A percentile compares a stretch with the other conserved stretches of the same genome.
Conservation (phyloP, 2,329 filamentous ascomycete genomes). For the Trichoderma cornu-damae region DNA sequence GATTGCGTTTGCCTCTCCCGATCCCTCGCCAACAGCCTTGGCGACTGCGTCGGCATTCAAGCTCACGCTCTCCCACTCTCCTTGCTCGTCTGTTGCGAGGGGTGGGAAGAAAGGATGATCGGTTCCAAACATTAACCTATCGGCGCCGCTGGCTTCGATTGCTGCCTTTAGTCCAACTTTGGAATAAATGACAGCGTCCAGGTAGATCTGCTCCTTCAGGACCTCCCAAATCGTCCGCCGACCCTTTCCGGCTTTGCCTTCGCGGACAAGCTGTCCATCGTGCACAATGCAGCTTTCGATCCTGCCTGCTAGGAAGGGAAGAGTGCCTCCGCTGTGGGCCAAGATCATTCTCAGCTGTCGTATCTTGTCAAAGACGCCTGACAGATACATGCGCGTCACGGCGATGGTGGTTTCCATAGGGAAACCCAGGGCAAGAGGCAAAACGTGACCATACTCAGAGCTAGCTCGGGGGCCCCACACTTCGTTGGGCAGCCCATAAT, state of each 20-base stretch:
- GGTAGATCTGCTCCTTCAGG: slow-evolving; percentile 68
- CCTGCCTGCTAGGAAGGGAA: slow-evolving; percentile 82
- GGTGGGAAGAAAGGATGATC: slow-evolving; percentile 86
- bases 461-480: slow-evolving; percentile 70
- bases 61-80: slow-evolving; percentile 65
- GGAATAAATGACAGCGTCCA: slow-evolving; percentile 83
- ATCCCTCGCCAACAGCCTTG: slow-evolving; percentile 44
- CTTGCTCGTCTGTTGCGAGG: slow-evolving; percentile 54
- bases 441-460: slow-evolving; percentile 75
- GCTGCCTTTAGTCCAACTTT: slow-evolving; percentile 68
- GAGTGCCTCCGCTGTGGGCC: slow-evolving; percentile 81
- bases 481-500: slow-evolving; percentile 77
- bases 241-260: slow-evolving; percentile 48
- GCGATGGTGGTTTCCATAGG: slow-evolving; percentile 92
- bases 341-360: slow-evolving; percentile 66
- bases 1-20: slow-evolving; percentile 45
- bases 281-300: slow-evolving; percentile 85
- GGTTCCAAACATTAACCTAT: slow-evolving; percentile 74
- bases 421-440: slow-evolving; percentile 81
- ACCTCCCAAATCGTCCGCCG: slow-evolving; percentile 53
- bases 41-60: slow-evolving; percentile 49
- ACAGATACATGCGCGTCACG: slow-evolving; percentile 79
- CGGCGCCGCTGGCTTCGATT: slow-evolving; percentile 60
- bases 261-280: slow-evolving; percentile 66
- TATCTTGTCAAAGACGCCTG: slow-evolving; percentile 76